Evolutionary conservation across 164 flowering plant species (phyloP), one percentile per base, ranked within the genome.

Genomic region (Liriodendron chinense): DNA sequence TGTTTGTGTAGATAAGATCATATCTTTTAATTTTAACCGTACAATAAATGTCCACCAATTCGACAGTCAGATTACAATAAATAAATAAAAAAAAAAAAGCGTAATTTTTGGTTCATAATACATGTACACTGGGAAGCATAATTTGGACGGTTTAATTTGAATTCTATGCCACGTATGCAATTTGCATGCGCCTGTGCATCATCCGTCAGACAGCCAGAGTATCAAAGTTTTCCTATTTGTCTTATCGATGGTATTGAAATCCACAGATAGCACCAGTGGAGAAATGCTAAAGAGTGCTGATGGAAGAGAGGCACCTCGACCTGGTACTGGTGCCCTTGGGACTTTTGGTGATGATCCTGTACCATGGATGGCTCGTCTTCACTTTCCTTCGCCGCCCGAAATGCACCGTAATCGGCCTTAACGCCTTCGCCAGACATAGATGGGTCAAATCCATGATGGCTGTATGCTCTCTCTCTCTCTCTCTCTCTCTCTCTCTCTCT

Each of bases 391-490:
- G 75, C 21, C 20, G 53, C 65, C 96, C 98, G 7, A 80, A 65
- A 34, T 75, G 83, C 21, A 93, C 94, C 47, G 93, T 91, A 28
- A 84, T 93, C 13, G 94, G 94, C 26, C 73, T 93, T 74, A 93
- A 93, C 73, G 88, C 94, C 20, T 83, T 86, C 77, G 77, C 86
- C 65, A 91, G 98, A 73, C 87, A 70, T 14, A 84, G 83, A 71
- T 91, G 94, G 96, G 86, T 90, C 79, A 67, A 69, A 56, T 76
- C 83, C 78, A 78, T 91, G 81, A 91, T 93, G 91, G 9, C 85
- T 71, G 95, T 89, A 22, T 68, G 88, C 81, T 9, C 57, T 22
- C 56, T 53, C 25, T 63, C 56, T 57, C 63, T 8, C 34, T 2
- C 23, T 62, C 48, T 14, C 59, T 48, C 49, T 1, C 53, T 43